These are phyloP conservation scores for Diplodia mutila DNA, from an alignment of 2,329 filamentous ascomycete species.

Conservation along the genomic window DNA sequence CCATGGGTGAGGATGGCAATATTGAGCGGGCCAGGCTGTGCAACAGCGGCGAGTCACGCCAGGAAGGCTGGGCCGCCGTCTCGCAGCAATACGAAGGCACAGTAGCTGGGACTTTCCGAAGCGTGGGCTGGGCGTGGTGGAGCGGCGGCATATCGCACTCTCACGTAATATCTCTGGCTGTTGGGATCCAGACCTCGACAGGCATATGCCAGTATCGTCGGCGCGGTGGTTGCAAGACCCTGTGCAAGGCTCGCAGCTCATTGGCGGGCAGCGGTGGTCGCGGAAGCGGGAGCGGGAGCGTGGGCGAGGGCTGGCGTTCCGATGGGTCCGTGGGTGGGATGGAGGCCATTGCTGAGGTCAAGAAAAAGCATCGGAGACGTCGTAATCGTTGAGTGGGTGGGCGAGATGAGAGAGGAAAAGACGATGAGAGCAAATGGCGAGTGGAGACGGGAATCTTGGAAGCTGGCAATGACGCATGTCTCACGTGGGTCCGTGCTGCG, in stretches of 20 bases:
- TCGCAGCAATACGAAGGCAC: slow-evolving; percentile 3
- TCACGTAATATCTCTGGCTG: slow-evolving; percentile 1
- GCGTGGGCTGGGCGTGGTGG: background rate
- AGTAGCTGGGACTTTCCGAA: background rate
- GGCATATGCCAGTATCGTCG: slow-evolving; percentile 13
- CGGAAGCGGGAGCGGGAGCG: slow-evolving; percentile 13
- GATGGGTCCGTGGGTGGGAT: background rate
- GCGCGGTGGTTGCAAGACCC: background rate
- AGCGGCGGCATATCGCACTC: background rate
- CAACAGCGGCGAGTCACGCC: background rate
- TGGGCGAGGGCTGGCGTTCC: background rate
- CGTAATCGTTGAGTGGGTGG: slow-evolving; percentile 9
- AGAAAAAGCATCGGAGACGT: slow-evolving; percentile 11
- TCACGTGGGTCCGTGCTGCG: slow-evolving; percentile 1
- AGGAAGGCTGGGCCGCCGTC: background rate
- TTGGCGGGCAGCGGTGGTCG: background rate
- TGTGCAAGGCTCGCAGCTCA: background rate
- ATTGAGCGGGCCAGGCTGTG: background rate
- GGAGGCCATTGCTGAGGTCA: background rate
- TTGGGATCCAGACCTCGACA: slow-evolving; percentile 8
- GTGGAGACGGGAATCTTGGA: slow-evolving; percentile 18
- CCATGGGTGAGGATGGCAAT: background rate
- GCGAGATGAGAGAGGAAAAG: background rate
- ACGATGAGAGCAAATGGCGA: slow-evolving; percentile 4
- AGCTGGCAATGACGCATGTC: slow-evolving; percentile 13